phyloP scores from a whole-genome alignment of 495 filamentous ascomycete species.

The Neurospora sp. region DNA sequence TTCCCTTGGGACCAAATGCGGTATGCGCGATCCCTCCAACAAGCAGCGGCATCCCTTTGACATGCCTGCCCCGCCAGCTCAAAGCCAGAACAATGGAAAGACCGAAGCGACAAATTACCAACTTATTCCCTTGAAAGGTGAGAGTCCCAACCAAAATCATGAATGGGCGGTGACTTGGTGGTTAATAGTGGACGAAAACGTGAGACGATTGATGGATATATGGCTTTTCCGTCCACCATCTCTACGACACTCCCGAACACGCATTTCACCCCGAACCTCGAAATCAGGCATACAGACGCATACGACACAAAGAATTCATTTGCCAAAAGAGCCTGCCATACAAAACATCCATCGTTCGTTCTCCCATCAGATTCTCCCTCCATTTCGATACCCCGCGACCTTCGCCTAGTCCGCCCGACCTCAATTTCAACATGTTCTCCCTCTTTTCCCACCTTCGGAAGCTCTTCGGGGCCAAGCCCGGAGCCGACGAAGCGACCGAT shows the following conservation, averaged over 20 bases:
- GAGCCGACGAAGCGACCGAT: not conserved
- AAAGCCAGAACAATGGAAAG: not conserved
- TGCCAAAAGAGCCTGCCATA: not conserved
- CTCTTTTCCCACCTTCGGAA: not conserved
- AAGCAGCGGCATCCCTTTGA: not conserved
- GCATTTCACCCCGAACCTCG: not conserved
- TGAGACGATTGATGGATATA: not conserved
- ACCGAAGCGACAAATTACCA: not conserved
- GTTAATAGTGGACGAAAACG: not conserved
- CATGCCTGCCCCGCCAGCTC: not conserved
- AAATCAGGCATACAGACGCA: not conserved
- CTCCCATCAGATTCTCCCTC: not conserved
- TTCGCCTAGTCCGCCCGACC: not conserved
- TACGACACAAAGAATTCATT: not conserved
- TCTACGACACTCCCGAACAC: not conserved
- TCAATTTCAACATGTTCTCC: not conserved
- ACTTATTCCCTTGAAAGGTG: not conserved
- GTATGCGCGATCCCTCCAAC: not conserved
- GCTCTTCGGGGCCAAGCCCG: not conserved
- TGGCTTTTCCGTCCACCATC: not conserved
- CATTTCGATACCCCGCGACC: not conserved
- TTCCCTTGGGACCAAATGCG: not conserved
- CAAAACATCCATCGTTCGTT: not conserved
- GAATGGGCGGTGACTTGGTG: not conserved
- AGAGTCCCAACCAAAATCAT: not conserved